These are phyloP conservation scores for Biancaea sappan DNA, from an alignment of 306 rosid species.

Conservation along the genomic window DNA sequence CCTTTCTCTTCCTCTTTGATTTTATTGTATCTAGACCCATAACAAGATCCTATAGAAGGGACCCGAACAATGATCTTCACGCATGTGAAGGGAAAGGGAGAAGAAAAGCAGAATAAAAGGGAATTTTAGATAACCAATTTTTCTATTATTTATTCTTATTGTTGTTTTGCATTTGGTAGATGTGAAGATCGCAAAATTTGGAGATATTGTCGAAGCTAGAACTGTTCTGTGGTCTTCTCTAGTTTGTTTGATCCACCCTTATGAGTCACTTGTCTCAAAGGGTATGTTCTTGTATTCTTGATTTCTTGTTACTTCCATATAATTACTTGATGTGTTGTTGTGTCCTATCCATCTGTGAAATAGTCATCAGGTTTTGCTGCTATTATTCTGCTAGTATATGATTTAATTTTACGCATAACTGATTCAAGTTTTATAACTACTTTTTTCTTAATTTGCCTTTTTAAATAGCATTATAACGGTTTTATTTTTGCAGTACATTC, in stretches of 20 bases:
- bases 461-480: not conserved
- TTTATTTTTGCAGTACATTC: not conserved
- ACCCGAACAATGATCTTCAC: too few relatives aligned
- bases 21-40: too few relatives aligned
- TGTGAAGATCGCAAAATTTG: slow-evolving; percentile 68
- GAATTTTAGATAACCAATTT: not conserved
- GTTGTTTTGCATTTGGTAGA: slow-evolving; percentile 43
- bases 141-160: not conserved
- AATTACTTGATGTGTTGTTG: not conserved
- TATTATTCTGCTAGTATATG: not conserved
- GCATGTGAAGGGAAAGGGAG: not conserved
- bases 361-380: not conserved
- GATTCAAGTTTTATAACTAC: not conserved
- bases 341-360: not conserved
- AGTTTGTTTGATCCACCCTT: slow-evolving; percentile 56
- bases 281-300: slow-evolving; percentile 44
- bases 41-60: too few relatives aligned
- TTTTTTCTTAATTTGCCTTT: not conserved
- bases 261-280: slow-evolving; percentile 56
- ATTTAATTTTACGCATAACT: not conserved
- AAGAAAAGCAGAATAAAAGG: not conserved
- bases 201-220: slow-evolving; percentile 65
- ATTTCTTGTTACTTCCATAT: slow-evolving; percentile 3
- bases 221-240: slow-evolving; percentile 74
- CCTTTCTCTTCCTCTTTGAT: too few relatives aligned